phyloP scores from a whole-genome alignment of 805 yeast genomes.

The Schizosaccharomyces osmophilus region DNA sequence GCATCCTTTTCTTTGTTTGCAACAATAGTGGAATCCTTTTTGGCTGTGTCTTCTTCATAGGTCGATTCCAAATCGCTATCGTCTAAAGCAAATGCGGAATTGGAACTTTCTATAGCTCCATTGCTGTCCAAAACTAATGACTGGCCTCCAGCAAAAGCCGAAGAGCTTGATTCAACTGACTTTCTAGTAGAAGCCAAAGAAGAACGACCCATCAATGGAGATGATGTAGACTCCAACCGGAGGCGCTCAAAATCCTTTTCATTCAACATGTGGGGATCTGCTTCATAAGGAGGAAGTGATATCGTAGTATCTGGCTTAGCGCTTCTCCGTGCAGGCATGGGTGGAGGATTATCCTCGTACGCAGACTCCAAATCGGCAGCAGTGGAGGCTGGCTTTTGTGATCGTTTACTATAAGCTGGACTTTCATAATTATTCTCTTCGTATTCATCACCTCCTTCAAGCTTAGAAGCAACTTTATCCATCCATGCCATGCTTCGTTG shows the following conservation, averaged over 20 bases:
- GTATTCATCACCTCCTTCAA: not conserved
- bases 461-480: not conserved
- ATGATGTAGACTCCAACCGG: not conserved
- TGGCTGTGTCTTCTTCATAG: not conserved
- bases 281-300: not conserved
- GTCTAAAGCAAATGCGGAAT: not conserved
- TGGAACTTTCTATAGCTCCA: not conserved
- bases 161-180: not conserved
- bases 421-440: not conserved
- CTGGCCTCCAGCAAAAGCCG: not conserved
- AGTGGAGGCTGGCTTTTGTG: not conserved
- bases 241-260: not conserved
- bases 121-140: not conserved
- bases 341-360: not conserved
- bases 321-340: not conserved
- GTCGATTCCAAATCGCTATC: not conserved
- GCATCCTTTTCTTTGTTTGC: not conserved
- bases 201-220: not conserved
- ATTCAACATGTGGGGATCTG: not conserved
- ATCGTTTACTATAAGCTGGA: not conserved
- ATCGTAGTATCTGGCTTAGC: not conserved
- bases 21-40: not conserved
- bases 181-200: not conserved
- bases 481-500: not conserved
- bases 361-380: not conserved